Base-by-base conservation (phyloP, 768 basidiomycete species). In the Kwoniella europaea region DNA sequence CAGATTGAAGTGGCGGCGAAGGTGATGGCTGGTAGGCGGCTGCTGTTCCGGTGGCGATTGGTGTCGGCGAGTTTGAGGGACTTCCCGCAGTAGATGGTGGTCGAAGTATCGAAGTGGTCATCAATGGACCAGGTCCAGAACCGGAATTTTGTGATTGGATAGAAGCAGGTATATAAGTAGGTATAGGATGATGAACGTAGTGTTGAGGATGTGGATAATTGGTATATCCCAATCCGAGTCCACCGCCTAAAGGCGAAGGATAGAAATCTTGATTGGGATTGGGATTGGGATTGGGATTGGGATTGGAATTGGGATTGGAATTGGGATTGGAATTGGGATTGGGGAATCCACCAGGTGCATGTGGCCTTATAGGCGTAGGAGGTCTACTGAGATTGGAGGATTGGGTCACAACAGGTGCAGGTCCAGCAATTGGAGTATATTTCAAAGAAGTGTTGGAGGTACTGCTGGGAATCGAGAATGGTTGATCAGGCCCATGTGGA, bases 351-450 rank as follows among this genome's bases (percentile, higher is more conserved):
- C 24, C n/a, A 29, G 57, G 24, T 22, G n/a, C 57, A 41, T 59
- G 57, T 29, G 57, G 57, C 24, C 35, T 59, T 27, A 59, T 22
- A 20, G 59, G 59, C 4, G 59, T 61, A 7, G 59, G 59, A 0
- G 59, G 59, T 61, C 59, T 42, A 22, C 59, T 61, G 35, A 4
- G 35, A 35, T 4, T 35, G 7, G 35, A 35, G 35, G 35, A 35
- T 7, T 35, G 35, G 35, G 6, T 35, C 35, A 35, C 35, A 7
- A 35, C 35, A 35, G 35, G 35, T 35, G 35, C 35, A 9, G 6
- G 35, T 35, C 35, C 35, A 35, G 6, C 35, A 9, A 35, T 35
- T 35, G 35, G 35, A 35, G 5, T 35, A 35, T 50, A 50, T 18
- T 50, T 50, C 46, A 50, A 6, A 18, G 46, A 50, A 15, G 46